These are phyloP conservation scores for Teratosphaeria zuluensis DNA, from an alignment of 2,329 filamentous ascomycete species.

Conservation along the genomic window DNA sequence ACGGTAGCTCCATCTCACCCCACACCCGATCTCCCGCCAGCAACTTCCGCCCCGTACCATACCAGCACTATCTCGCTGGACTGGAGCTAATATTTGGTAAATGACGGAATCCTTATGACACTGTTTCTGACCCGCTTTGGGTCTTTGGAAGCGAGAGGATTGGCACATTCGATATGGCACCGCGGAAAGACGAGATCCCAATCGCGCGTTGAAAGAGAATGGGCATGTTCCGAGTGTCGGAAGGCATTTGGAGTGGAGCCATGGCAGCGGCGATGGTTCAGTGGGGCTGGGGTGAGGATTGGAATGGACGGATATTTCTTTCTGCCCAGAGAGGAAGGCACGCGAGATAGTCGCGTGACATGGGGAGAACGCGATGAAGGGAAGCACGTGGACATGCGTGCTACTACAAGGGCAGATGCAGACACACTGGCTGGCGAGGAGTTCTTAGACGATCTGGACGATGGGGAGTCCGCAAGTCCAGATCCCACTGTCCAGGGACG, in stretches of 20 bases:
- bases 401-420: not conserved
- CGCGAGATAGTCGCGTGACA: not conserved
- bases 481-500: not conserved
- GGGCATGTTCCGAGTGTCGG: not conserved
- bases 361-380: not conserved
- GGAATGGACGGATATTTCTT: not conserved
- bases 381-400: not conserved
- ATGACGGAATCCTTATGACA: constrained; percentile 11
- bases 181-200: not conserved
- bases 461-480: not conserved
- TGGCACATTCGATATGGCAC: not conserved
- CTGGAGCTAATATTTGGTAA: not conserved
- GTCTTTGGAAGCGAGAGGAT: constrained; percentile 6
- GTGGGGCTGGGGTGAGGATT: not conserved
- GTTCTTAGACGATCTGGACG: not conserved
- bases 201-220: not conserved
- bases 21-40: not conserved
- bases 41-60: not conserved
- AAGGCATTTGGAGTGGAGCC: not conserved
- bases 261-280: not conserved
- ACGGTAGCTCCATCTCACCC: not conserved
- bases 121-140: constrained; percentile 16
- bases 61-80: not conserved
- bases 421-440: not conserved
- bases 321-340: not conserved